These are phyloP conservation scores for Hypholoma fasciculare DNA, from an alignment of 768 basidiomycete genomes.

Conservation along the genomic window DNA sequence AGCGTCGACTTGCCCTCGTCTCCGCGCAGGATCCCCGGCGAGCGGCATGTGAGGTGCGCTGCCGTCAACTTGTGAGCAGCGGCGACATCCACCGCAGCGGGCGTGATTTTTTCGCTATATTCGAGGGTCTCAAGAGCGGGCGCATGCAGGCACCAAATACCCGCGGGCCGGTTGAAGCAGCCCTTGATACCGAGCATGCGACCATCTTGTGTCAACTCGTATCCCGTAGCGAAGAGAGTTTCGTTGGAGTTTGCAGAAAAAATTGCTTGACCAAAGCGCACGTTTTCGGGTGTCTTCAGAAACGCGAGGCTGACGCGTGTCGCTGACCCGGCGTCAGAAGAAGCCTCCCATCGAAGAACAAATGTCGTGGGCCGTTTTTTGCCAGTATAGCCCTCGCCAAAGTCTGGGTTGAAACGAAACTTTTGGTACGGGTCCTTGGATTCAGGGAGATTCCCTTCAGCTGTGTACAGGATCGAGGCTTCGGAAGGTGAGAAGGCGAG, in stretches of 20 bases:
- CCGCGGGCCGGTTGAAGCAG: conserved; percentile 60
- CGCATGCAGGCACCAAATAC: conserved; percentile 52
- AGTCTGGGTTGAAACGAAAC: conserved; percentile 56
- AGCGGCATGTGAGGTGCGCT: conserved; percentile 50
- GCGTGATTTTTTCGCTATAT: conserved; percentile 5
- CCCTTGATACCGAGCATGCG: conserved; percentile 57
- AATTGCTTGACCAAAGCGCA: conserved; percentile 55
- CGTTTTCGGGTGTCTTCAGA: conserved; percentile 14
- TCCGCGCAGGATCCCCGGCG: conserved; percentile 47
- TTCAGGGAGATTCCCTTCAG: conserved; percentile 48
- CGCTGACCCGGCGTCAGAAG: not conserved
- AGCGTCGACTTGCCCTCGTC: conserved; percentile 26
- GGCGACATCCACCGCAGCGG: conserved; percentile 16
- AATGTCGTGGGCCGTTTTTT: conserved; percentile 56
- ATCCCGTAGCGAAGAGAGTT: conserved; percentile 59
- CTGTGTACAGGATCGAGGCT: conserved; percentile 55
- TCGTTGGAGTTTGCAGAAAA: conserved; percentile 42
- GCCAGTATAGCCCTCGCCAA: conserved; percentile 62
- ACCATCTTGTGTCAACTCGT: conserved; percentile 56
- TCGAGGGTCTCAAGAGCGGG: conserved; percentile 1
- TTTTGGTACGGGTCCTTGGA: conserved; percentile 35
- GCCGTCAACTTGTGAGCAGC: conserved; percentile 41
- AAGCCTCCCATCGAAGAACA: conserved; percentile 47
- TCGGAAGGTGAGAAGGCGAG: conserved; percentile 57
- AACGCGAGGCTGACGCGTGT: conserved; percentile 11